Evolutionary conservation across 306 rosid genomes (phyloP).

Genomic region (Pterocarpus santalinus): DNA sequence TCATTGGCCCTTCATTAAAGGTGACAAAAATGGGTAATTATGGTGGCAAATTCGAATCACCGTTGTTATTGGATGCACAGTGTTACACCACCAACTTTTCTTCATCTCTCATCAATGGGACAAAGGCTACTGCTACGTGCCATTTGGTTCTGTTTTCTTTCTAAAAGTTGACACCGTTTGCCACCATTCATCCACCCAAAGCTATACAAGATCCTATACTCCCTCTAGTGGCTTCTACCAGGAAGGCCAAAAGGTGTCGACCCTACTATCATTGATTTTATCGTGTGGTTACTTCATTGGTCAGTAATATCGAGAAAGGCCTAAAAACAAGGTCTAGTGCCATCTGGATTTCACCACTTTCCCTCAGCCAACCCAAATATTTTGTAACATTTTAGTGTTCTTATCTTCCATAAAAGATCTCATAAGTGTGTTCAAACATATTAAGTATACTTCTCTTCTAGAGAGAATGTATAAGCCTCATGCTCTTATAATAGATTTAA

Average conservation of each 20-base stretch:
- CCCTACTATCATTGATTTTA: constrained; percentile 28
- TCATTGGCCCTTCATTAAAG: not conserved
- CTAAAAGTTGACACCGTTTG: constrained; percentile 44
- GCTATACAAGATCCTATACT: constrained; percentile 16
- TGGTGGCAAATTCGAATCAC: not conserved
- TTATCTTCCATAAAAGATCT: not conserved
- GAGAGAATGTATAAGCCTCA: not conserved
- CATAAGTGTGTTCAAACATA: not conserved
- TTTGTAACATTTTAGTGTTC: not conserved
- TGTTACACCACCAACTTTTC: constrained; percentile 11
- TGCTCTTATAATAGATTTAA: not conserved
- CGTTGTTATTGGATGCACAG: not conserved
- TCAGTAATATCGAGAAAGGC: constrained; percentile 29
- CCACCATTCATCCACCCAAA: constrained; percentile 39
- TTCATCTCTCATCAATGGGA: constrained; percentile 23
- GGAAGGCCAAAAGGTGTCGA: constrained; percentile 19
- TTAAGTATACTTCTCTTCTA: not conserved
- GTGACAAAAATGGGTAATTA: too few relatives aligned
- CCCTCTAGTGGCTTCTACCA: constrained; percentile 24
- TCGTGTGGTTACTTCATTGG: constrained; percentile 31
- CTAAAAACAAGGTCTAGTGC: constrained; percentile 2
- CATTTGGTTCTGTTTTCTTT: constrained; percentile 36
- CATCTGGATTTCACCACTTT: not conserved
- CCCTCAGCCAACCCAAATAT: constrained; percentile 6
- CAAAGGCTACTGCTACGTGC: constrained; percentile 19